Conservation (phyloP, 2,329 filamentous ascomycete genomes). For the Elsinoe ampelina region DNA sequence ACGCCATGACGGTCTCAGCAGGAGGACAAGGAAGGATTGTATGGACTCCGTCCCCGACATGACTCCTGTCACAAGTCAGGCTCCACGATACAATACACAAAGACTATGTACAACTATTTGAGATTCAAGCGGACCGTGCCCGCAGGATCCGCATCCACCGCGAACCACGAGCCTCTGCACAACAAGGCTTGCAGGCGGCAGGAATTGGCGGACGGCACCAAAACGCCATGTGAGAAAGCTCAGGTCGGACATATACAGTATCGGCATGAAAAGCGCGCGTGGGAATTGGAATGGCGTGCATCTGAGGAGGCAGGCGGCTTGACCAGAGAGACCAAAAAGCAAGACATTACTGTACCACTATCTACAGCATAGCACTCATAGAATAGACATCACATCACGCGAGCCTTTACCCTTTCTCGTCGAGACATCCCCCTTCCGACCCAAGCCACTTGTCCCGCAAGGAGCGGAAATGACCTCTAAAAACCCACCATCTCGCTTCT, state of each 20-base stretch:
- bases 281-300: not conserved
- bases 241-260: not conserved
- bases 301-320: not conserved
- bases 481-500: no score
- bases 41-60: not conserved
- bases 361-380: not conserved
- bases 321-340: not conserved
- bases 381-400: constrained; percentile 3
- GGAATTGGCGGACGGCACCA: not conserved
- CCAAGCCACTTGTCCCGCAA: no score
- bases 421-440: no score
- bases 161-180: not conserved
- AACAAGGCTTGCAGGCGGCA: not conserved
- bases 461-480: no score
- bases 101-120: constrained; percentile 3
- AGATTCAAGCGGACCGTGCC: not conserved
- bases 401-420: not conserved
- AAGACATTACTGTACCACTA: not conserved
- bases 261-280: not conserved
- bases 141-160: not conserved
- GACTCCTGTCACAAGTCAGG: not conserved
- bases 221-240: not conserved
- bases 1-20: not conserved
- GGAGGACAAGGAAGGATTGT: not conserved
- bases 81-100: not conserved